phyloP scores from a whole-genome alignment of 495 filamentous ascomycete species.

The Podospora tetraspora region DNA sequence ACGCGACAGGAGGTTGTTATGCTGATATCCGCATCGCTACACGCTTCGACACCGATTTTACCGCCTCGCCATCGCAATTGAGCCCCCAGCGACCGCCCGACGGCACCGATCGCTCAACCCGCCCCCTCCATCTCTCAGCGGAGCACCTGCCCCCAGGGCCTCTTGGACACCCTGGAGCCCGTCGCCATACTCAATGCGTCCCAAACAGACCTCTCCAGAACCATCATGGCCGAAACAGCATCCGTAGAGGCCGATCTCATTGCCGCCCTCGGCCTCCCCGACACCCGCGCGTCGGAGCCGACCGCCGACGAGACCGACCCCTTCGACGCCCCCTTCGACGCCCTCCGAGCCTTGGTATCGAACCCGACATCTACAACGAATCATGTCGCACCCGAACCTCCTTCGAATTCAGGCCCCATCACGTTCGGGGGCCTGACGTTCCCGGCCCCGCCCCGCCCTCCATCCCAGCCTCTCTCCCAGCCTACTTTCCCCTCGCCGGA shows the following conservation, averaged over 20 bases:
- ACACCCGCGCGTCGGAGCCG: neutral
- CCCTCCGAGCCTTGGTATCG: neutral
- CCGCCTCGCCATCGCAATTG: neutral
- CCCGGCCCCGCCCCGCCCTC: neutral
- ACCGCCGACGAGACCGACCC: slow-evolving; percentile 1
- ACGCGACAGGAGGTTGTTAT: neutral
- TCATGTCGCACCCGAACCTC: neutral
- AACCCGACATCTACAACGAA: neutral
- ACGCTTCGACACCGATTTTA: neutral
- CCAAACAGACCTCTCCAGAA: neutral
- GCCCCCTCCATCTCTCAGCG: neutral
- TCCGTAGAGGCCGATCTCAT: slow-evolving; percentile 19
- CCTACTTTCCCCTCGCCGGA: neutral
- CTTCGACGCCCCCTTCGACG: neutral
- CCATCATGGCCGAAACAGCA: slow-evolving; percentile 19
- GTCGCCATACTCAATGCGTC: slow-evolving; percentile 15
- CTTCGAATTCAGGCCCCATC: neutral
- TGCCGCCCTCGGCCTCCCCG: slow-evolving; percentile 14
- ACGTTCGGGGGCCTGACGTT: neutral
- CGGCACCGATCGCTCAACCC: neutral
- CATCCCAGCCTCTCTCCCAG: neutral
- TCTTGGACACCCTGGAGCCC: neutral
- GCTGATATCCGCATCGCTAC: neutral
- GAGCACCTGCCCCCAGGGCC: neutral
- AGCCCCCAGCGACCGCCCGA: neutral